Conservation (phyloP, 2,329 filamentous ascomycete genomes). For the Gremmenia infestans region DNA sequence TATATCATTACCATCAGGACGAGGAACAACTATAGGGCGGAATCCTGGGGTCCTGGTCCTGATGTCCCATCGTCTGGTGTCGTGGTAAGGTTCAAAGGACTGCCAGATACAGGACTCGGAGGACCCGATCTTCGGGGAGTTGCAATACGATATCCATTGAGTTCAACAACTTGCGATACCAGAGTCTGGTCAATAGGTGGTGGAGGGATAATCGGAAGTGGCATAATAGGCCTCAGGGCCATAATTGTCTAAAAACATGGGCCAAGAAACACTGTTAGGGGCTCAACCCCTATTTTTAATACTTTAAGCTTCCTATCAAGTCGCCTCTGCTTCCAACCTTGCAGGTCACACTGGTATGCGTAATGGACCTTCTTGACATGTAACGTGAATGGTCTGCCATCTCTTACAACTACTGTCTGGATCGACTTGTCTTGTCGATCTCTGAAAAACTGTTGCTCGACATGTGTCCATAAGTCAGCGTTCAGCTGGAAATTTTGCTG, state of each 20-base stretch:
- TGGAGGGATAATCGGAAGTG: neutral
- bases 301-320: neutral
- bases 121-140: neutral
- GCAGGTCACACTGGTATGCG: neutral
- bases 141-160: neutral
- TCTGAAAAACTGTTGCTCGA: neutral
- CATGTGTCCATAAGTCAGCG: neutral
- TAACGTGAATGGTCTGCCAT: neutral
- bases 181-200: neutral
- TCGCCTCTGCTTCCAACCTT: neutral
- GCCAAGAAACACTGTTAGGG: neutral
- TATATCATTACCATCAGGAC: neutral
- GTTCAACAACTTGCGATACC: neutral
- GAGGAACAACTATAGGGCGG: neutral
- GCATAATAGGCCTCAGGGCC: neutral
- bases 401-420: neutral
- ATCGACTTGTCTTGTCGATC: neutral
- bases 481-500: neutral
- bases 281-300: neutral
- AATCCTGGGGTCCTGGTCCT: neutral
- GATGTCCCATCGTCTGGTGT: neutral
- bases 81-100: neutral
- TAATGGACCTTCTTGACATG: neutral
- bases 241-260: neutral
- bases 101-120: neutral